phyloP scores from a whole-genome alignment of 805 yeast genomes.

The Candida xiaguanensis region DNA sequence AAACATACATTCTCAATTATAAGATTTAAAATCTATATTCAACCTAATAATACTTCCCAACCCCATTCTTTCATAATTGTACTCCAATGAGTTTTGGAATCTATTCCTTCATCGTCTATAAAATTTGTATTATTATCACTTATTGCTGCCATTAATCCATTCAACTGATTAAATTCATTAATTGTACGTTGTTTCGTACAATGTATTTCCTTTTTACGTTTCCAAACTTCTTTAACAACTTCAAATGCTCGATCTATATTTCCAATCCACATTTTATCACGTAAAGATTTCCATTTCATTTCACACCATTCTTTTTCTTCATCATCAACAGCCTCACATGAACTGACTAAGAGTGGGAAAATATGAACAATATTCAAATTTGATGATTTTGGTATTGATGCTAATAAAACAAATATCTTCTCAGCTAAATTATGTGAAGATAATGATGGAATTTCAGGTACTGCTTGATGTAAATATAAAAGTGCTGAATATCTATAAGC shows the following conservation, averaged over 20 bases:
- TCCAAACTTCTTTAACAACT: constrained; percentile 71
- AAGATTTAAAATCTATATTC: constrained; percentile 1
- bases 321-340: constrained; percentile 58
- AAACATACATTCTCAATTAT: too few relatives aligned
- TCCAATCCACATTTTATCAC: constrained; percentile 59
- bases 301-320: constrained; percentile 63
- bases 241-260: constrained; percentile 64
- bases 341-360: constrained; percentile 60
- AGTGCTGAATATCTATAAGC: constrained; percentile 61
- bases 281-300: constrained; percentile 52
- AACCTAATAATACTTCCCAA: constrained; percentile 66
- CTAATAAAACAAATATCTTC: constrained; percentile 54
- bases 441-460: constrained; percentile 60
- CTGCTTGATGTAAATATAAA: constrained; percentile 63
- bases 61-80: constrained; percentile 72
- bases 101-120: constrained; percentile 23
- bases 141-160: constrained; percentile 40
- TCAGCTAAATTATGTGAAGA: constrained; percentile 56
- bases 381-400: constrained; percentile 59
- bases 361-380: constrained; percentile 57
- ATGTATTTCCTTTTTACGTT: constrained; percentile 46
- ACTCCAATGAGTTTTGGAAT: constrained; percentile 61
- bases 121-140: constrained; percentile 18
- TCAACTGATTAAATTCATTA: constrained; percentile 25
- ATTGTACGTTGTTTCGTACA: constrained; percentile 14